phyloP scores from a whole-genome alignment of 805 yeast species.

The Nakazawaea anatomiae region DNA sequence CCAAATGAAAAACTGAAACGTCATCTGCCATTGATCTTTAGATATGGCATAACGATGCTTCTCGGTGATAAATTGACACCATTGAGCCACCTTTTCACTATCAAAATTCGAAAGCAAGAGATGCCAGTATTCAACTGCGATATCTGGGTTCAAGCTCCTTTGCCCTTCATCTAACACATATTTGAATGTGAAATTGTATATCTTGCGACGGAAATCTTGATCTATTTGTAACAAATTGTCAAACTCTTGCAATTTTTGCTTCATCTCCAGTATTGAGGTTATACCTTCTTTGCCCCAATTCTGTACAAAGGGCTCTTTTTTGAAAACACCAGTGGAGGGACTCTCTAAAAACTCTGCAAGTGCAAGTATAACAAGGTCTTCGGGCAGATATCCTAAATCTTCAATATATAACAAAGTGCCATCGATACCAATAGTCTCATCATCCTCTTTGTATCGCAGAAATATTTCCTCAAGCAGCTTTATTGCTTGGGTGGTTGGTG shows the following conservation, averaged over 20 bases:
- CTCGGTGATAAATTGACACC: slow-evolving; percentile 50
- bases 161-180: slow-evolving; percentile 58
- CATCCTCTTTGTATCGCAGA: slow-evolving; percentile 21
- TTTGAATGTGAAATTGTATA: slow-evolving; percentile 69
- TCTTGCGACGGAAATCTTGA: slow-evolving; percentile 38
- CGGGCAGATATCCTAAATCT: slow-evolving; percentile 68
- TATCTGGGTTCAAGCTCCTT: slow-evolving; percentile 48
- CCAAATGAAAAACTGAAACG: slow-evolving; percentile 54
- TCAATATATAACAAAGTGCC: slow-evolving; percentile 68
- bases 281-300: slow-evolving; percentile 45
- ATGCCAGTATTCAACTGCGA: slow-evolving; percentile 74
- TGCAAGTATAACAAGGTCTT: slow-evolving; percentile 65
- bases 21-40: slow-evolving; percentile 84
- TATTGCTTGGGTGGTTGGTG: background rate
- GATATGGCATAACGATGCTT: slow-evolving; percentile 45
- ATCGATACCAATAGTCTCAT: slow-evolving; percentile 56
- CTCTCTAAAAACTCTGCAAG: slow-evolving; percentile 65
- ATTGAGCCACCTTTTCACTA: slow-evolving; percentile 36
- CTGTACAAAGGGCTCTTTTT: slow-evolving; percentile 39
- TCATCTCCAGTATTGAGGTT: slow-evolving; percentile 42
- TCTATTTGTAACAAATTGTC: slow-evolving; percentile 28
- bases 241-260: slow-evolving; percentile 25
- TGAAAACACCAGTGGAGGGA: slow-evolving; percentile 61
- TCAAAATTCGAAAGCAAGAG: slow-evolving; percentile 43
- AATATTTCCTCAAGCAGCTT: slow-evolving; percentile 25